phyloP scores from a whole-genome alignment of 2,329 filamentous ascomycete species.

The Penicillium polonicum region DNA sequence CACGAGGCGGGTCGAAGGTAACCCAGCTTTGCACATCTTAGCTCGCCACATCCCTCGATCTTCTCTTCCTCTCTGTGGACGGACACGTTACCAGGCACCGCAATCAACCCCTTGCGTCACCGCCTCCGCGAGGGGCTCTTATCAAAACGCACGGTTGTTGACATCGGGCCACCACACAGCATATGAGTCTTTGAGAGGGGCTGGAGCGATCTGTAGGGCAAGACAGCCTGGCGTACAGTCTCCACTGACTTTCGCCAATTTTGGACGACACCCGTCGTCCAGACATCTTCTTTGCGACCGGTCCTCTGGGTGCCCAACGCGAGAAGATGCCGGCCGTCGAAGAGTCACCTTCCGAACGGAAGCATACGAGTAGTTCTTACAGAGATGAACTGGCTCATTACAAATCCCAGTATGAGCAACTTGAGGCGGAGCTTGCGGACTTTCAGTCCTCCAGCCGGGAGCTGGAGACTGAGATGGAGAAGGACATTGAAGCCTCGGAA shows the following conservation, averaged over 20 bases:
- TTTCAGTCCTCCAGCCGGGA: constrained; percentile 94
- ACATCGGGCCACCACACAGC: constrained; percentile 15
- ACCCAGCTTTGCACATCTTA: constrained; percentile 4
- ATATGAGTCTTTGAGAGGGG: constrained; percentile 19
- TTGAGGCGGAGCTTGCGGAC: constrained; percentile 87
- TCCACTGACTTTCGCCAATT: constrained; percentile 1
- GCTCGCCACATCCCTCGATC: constrained; percentile 3
- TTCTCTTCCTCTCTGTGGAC: constrained; percentile 13
- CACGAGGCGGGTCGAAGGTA: constrained; percentile 13
- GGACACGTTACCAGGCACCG: constrained; percentile 18
- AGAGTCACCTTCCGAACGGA: constrained; percentile 39
- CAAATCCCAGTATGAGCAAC: constrained; percentile 90
- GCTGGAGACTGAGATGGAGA: constrained; percentile 89
- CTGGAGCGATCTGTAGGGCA: constrained; percentile 5
- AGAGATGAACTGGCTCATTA: constrained; percentile 89
- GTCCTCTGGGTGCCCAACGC: constrained; percentile 22
- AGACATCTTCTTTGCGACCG: constrained; percentile 17
- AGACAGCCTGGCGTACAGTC: constrained; percentile 7
- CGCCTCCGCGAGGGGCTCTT: constrained; percentile 36
- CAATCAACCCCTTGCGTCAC: constrained; percentile 34
- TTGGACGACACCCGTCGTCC: constrained; percentile 13
- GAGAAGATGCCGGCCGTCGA: constrained; percentile 41
- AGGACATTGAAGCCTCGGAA: constrained; percentile 92
- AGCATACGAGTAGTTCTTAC: constrained; percentile 40
- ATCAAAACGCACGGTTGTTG: constrained; percentile 24